phyloP scores from a whole-genome alignment of 2,329 filamentous ascomycete species.

The Elsinoe necatrix region DNA sequence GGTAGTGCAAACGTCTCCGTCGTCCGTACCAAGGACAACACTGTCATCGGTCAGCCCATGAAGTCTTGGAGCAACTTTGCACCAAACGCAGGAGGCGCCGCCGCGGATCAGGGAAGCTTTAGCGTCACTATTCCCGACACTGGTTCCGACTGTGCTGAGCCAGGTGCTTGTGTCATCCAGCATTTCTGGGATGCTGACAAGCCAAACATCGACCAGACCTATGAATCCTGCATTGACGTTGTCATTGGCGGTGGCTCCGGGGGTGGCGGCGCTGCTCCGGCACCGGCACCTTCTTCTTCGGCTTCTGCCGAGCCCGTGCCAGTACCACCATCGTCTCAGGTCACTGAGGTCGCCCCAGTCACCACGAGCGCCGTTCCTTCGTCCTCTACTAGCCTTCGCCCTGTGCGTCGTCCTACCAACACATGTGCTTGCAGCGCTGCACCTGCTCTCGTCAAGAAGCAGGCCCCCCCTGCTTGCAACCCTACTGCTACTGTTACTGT shows the following conservation, averaged over 20 bases:
- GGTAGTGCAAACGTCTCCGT: slow-evolving; percentile 52
- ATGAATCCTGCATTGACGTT: slow-evolving; percentile 57
- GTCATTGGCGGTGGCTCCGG: slow-evolving; percentile 30
- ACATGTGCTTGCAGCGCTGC: neutral
- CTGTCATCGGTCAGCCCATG: slow-evolving; percentile 45
- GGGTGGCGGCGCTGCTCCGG: neutral
- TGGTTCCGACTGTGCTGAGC: slow-evolving; percentile 37
- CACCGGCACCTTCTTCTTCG: slow-evolving; percentile 7
- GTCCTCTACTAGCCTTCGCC: slow-evolving; percentile 15
- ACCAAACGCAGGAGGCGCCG: slow-evolving; percentile 36
- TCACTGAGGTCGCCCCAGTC: slow-evolving; percentile 17
- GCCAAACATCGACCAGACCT: slow-evolving; percentile 49
- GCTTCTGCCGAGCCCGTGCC: slow-evolving; percentile 15
- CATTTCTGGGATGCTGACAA: slow-evolving; percentile 52
- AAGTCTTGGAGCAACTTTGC: slow-evolving; percentile 51
- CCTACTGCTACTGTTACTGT: slow-evolving; percentile 16
- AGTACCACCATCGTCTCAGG: slow-evolving; percentile 10
- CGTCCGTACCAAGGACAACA: slow-evolving; percentile 46
- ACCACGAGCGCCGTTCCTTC: neutral
- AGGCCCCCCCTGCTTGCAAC: slow-evolving; percentile 7
- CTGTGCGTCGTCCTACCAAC: slow-evolving; percentile 12
- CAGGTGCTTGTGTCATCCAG: slow-evolving; percentile 49
- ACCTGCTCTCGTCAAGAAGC: neutral
- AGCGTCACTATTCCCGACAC: slow-evolving; percentile 48
- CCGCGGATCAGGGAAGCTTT: slow-evolving; percentile 42